Base-by-base conservation (phyloP, 2,329 filamentous ascomycete genomes). In the Alternaria hordeiaustralica region DNA sequence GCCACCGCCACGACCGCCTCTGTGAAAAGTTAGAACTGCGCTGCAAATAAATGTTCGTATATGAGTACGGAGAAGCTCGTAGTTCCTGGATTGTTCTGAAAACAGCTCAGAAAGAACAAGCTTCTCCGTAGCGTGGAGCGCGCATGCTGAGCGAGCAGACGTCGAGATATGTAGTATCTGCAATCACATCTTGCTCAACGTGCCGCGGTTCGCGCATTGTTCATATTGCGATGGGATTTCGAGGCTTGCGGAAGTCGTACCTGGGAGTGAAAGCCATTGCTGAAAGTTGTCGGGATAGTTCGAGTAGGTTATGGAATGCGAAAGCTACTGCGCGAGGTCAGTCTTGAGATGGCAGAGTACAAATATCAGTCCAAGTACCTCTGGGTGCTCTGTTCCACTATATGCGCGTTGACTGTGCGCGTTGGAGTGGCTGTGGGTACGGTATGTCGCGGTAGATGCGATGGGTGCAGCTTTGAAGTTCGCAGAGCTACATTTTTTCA, bases 261-360 rank as follows among this genome's bases (percentile, higher is more conserved):
- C 72, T 74, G 59, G 72, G 72, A 60, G 72, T 75, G 65, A 75
- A 75, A 60, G 72, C 70, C 72, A 75, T 75, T 73, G 69, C 67
- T 69, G 33, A 51, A 60, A 43, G 33, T 46, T 51, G 49, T 63
- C 54, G 54, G 47, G 23, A 53, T 61, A 25, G 41, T 59, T 30
- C n/a, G 25, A 55, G 57, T 20, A 53, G 51, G 25, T 30, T 60
- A 49, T 62, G 49, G 44, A n/a, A 47, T 69, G 64, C 53, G 60
- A 65, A 68, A 68, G 63, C 63, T 68, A 54, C 58, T 61, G 59
- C 30, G 50, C 53, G 30, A 36, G 11, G 46, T 69, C 25, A 69
- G 59, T 55, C 21, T 57, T 15, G 7, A 49, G 43, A 55, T 54
- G 6, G 10, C 1, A 33, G 28, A 18, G 8, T n/a, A 21, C 25